phyloP scores from a whole-genome alignment of 768 basidiomycete species.

The Cystofilobasidium bisporidii region DNA sequence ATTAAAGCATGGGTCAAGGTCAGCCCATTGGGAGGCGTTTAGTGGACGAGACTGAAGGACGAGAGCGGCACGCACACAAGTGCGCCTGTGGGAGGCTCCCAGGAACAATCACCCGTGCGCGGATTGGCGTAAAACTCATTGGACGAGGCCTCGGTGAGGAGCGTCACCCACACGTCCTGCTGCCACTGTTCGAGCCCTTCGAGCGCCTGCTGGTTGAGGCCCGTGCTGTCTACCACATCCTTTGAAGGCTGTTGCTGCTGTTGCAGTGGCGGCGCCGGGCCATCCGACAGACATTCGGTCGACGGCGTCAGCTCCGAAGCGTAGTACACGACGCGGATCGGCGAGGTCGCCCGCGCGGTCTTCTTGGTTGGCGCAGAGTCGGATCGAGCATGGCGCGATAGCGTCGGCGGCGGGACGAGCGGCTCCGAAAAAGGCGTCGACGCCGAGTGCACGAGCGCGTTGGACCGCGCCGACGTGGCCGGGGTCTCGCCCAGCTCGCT shows the following conservation, averaged over 20 bases:
- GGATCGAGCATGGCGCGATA: not conserved
- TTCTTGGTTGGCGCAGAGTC: not conserved
- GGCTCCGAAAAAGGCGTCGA: not conserved
- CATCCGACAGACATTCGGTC: no score
- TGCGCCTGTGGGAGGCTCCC: conserved; percentile 82
- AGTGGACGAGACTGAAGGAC: conserved; percentile 25
- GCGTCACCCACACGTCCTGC: conserved; percentile 8
- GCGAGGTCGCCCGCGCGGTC: not conserved
- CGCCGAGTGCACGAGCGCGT: not conserved
- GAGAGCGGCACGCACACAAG: conserved; percentile 77
- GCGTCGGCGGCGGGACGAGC: not conserved
- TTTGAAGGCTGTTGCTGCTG: not conserved
- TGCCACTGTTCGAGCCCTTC: not conserved
- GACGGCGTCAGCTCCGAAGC: not conserved
- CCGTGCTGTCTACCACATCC: not conserved
- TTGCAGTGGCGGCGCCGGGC: not conserved
- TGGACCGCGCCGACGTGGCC: not conserved
- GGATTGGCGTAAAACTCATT: conserved; percentile 75
- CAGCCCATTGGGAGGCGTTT: conserved; percentile 23
- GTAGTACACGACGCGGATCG: not conserved
- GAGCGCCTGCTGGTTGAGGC: not conserved
- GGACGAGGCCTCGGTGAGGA: not conserved
- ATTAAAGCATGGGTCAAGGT: conserved; percentile 3
- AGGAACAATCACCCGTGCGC: conserved; percentile 79
- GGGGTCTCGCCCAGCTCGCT: no score